Percentiles rank a stretch among this genome's conserved stretches.
phyloP scores from a whole-genome alignment of 2,329 filamentous ascomycete genomes.

The Mycosphaerelloides madeirae region DNA sequence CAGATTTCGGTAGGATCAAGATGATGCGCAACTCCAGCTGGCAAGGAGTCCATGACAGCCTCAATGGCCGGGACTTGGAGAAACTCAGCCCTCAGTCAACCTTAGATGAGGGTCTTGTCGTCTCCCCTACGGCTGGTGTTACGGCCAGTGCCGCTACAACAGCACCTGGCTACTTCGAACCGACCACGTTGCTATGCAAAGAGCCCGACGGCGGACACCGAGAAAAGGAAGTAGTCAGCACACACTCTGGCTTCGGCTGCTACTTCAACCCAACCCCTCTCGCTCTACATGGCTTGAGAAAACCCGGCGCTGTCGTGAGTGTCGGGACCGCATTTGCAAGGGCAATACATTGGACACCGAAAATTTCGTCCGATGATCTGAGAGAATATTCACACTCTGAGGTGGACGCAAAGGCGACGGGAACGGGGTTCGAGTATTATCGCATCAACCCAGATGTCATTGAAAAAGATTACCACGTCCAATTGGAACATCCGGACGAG shows the following conservation, averaged over 20 bases:
- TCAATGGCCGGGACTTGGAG: too few relatives aligned
- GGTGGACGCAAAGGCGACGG: not conserved
- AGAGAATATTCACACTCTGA: not conserved
- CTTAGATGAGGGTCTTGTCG: too few relatives aligned
- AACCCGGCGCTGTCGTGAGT: not conserved
- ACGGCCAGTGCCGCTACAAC: not conserved
- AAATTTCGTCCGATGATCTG: too few relatives aligned
- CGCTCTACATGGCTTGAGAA: not conserved
- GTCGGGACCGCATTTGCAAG: not conserved
- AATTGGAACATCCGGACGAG: not conserved
- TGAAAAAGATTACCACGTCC: not conserved
- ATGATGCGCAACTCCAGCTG: too few relatives aligned
- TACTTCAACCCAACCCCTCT: not conserved
- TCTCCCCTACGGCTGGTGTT: not conserved
- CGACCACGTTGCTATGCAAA: not conserved
- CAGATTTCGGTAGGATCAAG: too few relatives aligned
- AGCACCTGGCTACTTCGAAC: not conserved
- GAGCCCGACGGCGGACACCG: not conserved
- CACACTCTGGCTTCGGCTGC: not conserved
- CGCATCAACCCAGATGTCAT: not conserved
- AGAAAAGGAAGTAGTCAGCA: too few relatives aligned
- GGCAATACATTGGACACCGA: too few relatives aligned
- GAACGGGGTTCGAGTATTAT: not conserved
- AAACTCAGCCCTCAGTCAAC: too few relatives aligned
- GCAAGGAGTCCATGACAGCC: too few relatives aligned